A percentile compares a stretch with the other conserved stretches of the same genome.
Conservation (phyloP, 1,284 basidiomycete genomes). For the Vanrija pseudolonga region DNA sequence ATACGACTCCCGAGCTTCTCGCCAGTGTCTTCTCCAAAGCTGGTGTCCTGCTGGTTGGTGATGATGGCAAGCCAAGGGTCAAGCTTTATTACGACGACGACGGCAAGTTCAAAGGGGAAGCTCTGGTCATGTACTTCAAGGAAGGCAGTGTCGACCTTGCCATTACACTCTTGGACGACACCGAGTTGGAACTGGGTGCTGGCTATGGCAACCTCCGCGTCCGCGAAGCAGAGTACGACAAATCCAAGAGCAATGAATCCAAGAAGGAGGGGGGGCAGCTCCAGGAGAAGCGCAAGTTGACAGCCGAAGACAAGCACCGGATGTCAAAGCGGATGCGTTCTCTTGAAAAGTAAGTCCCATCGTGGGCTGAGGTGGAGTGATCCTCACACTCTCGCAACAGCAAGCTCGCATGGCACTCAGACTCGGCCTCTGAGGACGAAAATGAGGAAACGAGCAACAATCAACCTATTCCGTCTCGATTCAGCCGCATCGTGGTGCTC, state of each 20-base stretch:
- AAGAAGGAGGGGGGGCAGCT: conserved; percentile 80
- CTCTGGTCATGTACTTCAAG: conserved; percentile 94
- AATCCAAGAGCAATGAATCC: conserved; percentile 59
- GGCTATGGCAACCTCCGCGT: conserved; percentile 71
- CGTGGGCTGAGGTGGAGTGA: neutral
- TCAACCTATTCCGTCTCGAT: conserved; percentile 52
- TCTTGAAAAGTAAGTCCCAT: conserved; percentile 68
- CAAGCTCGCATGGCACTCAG: conserved; percentile 46
- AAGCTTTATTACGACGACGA: conserved; percentile 90
- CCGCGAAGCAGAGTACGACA: conserved; percentile 72
- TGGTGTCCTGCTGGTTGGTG: conserved; percentile 88
- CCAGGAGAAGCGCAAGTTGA: conserved; percentile 59
- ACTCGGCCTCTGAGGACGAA: conserved; percentile 35
- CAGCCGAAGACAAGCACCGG: conserved; percentile 73
- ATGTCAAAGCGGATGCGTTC: conserved; percentile 74
- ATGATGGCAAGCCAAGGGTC: conserved; percentile 78
- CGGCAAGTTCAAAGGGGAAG: conserved; percentile 91
- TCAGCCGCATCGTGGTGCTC: conserved; percentile 78
- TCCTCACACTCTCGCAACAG: conserved; percentile 13
- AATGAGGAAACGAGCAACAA: conserved; percentile 21
- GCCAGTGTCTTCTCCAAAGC: conserved; percentile 79
- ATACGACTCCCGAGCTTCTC: conserved; percentile 72
- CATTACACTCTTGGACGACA: conserved; percentile 83
- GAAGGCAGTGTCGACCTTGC: conserved; percentile 89
- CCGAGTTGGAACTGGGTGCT: conserved; percentile 77